Evolutionary conservation across 2,329 filamentous ascomycete species (phyloP).

Genomic region (Ophiobolus disseminans): DNA sequence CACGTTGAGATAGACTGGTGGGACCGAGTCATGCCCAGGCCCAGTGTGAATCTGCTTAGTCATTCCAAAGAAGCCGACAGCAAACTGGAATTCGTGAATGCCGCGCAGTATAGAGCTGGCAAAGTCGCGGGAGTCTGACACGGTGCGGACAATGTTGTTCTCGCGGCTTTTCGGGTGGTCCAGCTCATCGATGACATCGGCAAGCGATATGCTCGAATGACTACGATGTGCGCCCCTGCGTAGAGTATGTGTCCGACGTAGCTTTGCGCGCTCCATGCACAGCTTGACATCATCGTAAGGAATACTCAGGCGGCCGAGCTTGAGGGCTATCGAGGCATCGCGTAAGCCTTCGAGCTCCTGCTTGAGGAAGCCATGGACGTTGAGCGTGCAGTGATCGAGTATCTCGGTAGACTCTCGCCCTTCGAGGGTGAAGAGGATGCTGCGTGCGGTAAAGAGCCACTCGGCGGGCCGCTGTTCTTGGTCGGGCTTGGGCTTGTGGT

Average conservation of each 20-base stretch:
- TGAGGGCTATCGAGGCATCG: conserved; percentile 88
- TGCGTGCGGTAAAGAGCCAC: conserved; percentile 88
- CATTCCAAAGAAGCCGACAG: conserved; percentile 86
- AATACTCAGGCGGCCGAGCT: conserved; percentile 87
- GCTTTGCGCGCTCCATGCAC: conserved; percentile 65
- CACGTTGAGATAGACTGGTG: conserved; percentile 81
- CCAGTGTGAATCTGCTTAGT: conserved; percentile 78
- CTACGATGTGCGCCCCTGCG: conserved; percentile 31
- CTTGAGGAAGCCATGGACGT: conserved; percentile 89
- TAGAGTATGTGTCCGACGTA: conserved; percentile 44
- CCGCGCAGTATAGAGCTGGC: conserved; percentile 87
- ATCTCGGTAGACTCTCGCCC: conserved; percentile 86
- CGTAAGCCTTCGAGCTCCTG: conserved; percentile 84
- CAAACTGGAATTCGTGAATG: conserved; percentile 96
- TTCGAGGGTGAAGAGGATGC: conserved; percentile 86
- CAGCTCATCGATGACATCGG: conserved; percentile 76
- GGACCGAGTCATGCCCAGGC: conserved; percentile 68
- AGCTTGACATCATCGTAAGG: conserved; percentile 84
- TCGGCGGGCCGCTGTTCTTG: conserved; percentile 79
- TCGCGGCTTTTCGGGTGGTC: conserved; percentile 71
- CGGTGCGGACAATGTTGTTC: conserved; percentile 77
- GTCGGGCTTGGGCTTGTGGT: conserved; percentile 54
- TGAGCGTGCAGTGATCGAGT: conserved; percentile 84
- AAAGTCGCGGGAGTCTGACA: conserved; percentile 93
- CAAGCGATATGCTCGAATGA: conserved; percentile 67